Percentiles rank a stretch among this genome's conserved stretches.
Conservation (phyloP, 805 yeast genomes). For the Ogataea sp. region DNA sequence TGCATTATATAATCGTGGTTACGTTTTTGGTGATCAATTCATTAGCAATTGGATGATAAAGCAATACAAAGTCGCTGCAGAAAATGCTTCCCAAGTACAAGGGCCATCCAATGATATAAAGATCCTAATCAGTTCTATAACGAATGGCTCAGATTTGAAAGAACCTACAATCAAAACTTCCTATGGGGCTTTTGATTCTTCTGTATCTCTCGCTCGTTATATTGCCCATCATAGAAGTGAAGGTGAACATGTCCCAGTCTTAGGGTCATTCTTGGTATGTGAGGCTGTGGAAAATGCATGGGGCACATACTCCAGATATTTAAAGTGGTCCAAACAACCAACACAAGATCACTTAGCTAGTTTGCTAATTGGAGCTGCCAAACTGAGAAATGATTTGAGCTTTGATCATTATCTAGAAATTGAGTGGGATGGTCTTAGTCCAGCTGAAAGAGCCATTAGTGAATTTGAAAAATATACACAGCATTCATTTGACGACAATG, state of each 20-base stretch:
- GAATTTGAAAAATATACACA: slow-evolving; percentile 42
- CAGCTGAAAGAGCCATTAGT: slow-evolving; percentile 51
- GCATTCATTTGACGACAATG: slow-evolving; percentile 22
- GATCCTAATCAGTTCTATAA: too few species aligned
- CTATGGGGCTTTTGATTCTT: slow-evolving; percentile 6
- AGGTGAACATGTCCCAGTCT: slow-evolving; percentile 15
- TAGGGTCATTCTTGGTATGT: slow-evolving; percentile 19
- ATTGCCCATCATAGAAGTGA: slow-evolving; percentile 5
- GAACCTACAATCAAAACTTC: too few species aligned
- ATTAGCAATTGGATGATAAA: too few species aligned
- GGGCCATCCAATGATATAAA: too few species aligned
- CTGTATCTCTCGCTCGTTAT: slow-evolving; percentile 18
- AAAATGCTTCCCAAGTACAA: too few species aligned
- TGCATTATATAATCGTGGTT: too few species aligned
- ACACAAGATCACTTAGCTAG: background rate
- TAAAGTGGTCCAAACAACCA: slow-evolving; percentile 2
- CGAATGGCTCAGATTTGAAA: too few species aligned
- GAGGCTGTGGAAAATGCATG: slow-evolving; percentile 27
- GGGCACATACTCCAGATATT: slow-evolving; percentile 21
- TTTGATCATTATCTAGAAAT: slow-evolving; percentile 2
- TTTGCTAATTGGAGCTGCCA: background rate
- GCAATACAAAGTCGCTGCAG: too few species aligned
- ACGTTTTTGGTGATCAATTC: too few species aligned
- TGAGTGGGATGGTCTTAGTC: slow-evolving; percentile 42
- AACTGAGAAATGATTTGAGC: background rate